Conservation (phyloP, 805 yeast genomes). For the Blastobotrys muscicola region DNA sequence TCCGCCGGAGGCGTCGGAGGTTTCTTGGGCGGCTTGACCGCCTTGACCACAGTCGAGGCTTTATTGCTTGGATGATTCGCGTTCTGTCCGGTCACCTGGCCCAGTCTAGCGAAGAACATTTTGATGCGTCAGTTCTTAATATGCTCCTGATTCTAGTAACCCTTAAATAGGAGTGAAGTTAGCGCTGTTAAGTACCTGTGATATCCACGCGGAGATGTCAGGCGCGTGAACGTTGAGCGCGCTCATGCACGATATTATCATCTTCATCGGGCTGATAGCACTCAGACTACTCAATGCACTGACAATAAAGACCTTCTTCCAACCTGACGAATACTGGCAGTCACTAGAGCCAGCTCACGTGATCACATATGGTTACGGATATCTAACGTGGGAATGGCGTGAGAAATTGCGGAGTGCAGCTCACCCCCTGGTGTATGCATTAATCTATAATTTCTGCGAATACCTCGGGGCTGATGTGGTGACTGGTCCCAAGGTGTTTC, state of each 20-base stretch:
- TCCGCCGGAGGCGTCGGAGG: too few relatives aligned
- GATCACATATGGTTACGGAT: slow-evolving; percentile 68
- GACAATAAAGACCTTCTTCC: slow-evolving; percentile 67
- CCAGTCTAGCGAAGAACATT: slow-evolving; percentile 11
- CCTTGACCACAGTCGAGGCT: not conserved
- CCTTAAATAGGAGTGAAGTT: too few relatives aligned
- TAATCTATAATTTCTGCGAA: slow-evolving; percentile 30
- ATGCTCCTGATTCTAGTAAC: too few relatives aligned
- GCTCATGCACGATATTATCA: not conserved
- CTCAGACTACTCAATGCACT: slow-evolving; percentile 57
- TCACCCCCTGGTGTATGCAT: slow-evolving; percentile 66
- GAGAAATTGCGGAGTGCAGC: slow-evolving; percentile 63
- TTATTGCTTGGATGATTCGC: slow-evolving; percentile 3
- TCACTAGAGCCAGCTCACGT: slow-evolving; percentile 84
- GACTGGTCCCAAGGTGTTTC: slow-evolving; percentile 53
- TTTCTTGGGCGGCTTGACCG: not conserved
- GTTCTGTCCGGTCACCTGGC: slow-evolving; percentile 4
- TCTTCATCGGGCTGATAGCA: slow-evolving; percentile 17
- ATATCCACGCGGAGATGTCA: not conserved
- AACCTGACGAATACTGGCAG: slow-evolving; percentile 95
- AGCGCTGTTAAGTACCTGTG: not conserved
- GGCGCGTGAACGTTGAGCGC: not conserved
- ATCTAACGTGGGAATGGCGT: slow-evolving; percentile 91
- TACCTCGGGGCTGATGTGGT: slow-evolving; percentile 29
- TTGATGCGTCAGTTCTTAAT: too few relatives aligned